Evolutionary conservation across 768 basidiomycete species (phyloP), one percentile per base, ranked within the genome.

Genomic region (Chalciporus sphaerocephalus): DNA sequence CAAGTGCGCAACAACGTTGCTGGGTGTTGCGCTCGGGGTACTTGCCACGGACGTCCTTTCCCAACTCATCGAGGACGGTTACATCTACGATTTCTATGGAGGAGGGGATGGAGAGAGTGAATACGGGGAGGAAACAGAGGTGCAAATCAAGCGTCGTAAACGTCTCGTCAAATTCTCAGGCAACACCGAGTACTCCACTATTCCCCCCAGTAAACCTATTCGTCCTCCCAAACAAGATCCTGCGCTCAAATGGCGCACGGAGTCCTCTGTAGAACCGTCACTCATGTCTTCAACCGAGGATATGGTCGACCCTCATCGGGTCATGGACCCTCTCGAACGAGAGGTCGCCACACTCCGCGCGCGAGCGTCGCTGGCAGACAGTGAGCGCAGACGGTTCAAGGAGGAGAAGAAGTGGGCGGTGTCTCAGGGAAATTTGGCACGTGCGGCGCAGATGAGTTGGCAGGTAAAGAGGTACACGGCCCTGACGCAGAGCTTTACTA

Each of bases 381-480:
- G 81, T 49, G 88, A 92, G 65, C 78, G 86, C 16, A 75, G 90
- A 32, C 75, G 87, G 44, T 87, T 81, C 69, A 87, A 82, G 69
- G 90, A 92, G 66, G 90, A 92, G 66, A 75, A 80, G 53, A 88
- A 90, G 61, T 92, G 90, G 90, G 90, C 90, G 1, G 60, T 83
- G 30, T 85, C 85, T 16, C 81, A 85, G 60, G 87, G 87, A 0
- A 89, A 92, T 59, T 49, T 69, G 35, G 81, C 86, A 8, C 78
- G 87, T 37, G 88, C 88, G 23, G 70, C 74, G 21, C 83, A 92
- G 69, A 80, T 91, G 74, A 81, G 81, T 56, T 89, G 86, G 83
- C 85, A 89, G 63, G 85, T 89, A 48, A 85, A 85, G 69, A 77
- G 83, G 16, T 91, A 87, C 65, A 80, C 84, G 25, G 79, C 83